Conservation (phyloP, 495 filamentous ascomycete species). For the Parathielavia hyrcaniae region DNA sequence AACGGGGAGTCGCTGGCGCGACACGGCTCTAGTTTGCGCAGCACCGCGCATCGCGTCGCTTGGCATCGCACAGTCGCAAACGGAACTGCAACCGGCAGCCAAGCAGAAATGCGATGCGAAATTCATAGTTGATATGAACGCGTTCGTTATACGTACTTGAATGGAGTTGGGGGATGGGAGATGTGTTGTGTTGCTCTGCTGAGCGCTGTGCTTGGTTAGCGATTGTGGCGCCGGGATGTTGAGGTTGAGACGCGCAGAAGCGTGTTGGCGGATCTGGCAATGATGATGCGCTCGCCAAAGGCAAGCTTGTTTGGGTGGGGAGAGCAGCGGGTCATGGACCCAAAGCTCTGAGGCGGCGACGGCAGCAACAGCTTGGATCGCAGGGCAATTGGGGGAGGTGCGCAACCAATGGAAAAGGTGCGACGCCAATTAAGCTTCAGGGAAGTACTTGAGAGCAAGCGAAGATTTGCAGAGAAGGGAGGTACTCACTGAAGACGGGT, state of each 20-base stretch:
- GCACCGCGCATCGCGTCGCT: background rate
- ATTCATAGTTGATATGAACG: conserved; percentile 25
- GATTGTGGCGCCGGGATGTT: background rate
- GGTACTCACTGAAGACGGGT: conserved; percentile 24
- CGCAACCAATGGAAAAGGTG: conserved; percentile 11
- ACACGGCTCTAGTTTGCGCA: background rate
- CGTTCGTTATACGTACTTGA: conserved; percentile 31
- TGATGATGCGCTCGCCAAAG: conserved; percentile 1
- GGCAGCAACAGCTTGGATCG: conserved; percentile 9
- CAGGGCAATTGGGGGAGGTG: conserved; percentile 2
- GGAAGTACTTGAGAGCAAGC: conserved; percentile 27
- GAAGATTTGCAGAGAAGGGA: conserved; percentile 18
- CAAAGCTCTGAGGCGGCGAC: conserved; percentile 13
- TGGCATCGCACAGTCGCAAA: conserved; percentile 25
- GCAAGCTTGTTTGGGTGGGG: conserved; percentile 13
- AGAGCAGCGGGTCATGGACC: background rate
- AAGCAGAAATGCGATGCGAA: conserved; percentile 32
- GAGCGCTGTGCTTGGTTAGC: conserved; percentile 9
- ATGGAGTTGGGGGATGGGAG: background rate
- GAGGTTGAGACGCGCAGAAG: conserved; percentile 5
- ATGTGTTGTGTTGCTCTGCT: conserved; percentile 23
- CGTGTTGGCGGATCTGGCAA: conserved; percentile 10
- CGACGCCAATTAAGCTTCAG: conserved; percentile 5
- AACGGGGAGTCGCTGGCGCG: background rate
- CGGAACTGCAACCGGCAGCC: conserved; percentile 34